Base-by-base conservation (phyloP, 352 stramenopile genomes). In the Phytophthora niederhauseri region DNA sequence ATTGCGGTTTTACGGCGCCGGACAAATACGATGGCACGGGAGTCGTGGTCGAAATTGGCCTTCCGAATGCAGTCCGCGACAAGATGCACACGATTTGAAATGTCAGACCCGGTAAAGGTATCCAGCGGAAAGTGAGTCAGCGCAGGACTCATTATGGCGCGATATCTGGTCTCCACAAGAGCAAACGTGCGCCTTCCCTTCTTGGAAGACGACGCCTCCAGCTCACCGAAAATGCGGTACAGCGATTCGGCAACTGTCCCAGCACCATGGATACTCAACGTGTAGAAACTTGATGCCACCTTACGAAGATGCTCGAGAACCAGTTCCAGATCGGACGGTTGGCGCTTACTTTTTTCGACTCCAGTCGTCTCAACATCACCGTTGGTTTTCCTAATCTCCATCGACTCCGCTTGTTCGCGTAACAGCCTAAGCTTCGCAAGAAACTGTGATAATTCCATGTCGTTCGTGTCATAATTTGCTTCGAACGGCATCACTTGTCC, bases 11-110 rank as follows among this genome's bases (percentile, higher is more conserved):
- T 84, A 17, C 87, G 80, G 7, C 81, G 78, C 6, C 77, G 75
- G 8, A 95, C 84, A 77, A 95, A 95, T 24, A 95, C 85, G 53
- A 95, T 95, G 15, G 81, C 85, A 20, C 87, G 80, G 4, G 82
- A 91, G 24, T 88, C 75, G 34, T 85, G 60, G n/a, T 75, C 75
- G 49, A 90, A 89, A 3, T 80, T 65, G 2, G 77, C 72, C 4
- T 75, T 52, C 9, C 64, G 54, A 20, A 93, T 85, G 19, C 81
- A 78, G 0, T 82, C 46, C 7, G 77, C 85, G 4, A 94, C 73
- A 24, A 78, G 62, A 53, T 76, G 73, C 11, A 94, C 87, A 24
- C 84, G 85, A 20, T 75, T 75, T 2, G 85, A 86, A 7, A 94
- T 78, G 14, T 87, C 69, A 3, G 76, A 56, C 9, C 65, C 62